Evolutionary conservation across 2,329 filamentous ascomycete species (phyloP).

Genomic region (Fusarium sp.): DNA sequence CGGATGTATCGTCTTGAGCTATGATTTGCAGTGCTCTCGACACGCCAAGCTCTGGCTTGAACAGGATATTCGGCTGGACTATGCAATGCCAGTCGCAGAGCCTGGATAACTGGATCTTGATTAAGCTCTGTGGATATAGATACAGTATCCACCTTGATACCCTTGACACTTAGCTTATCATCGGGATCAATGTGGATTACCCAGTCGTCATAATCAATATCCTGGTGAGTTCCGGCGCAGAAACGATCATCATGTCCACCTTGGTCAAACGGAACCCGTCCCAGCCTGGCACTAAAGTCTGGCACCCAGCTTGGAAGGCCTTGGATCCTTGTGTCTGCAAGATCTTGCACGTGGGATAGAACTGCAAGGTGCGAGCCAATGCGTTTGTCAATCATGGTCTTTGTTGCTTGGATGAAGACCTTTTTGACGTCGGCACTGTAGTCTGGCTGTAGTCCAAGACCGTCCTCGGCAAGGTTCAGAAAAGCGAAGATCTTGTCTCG

Average conservation of each 20-base stretch:
- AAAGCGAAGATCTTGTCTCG: not conserved
- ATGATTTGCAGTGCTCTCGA: not conserved
- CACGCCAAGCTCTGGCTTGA: not conserved
- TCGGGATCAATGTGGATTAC: not conserved
- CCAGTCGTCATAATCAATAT: not conserved
- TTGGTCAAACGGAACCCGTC: not conserved
- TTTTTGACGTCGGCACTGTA: not conserved
- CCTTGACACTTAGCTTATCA: not conserved
- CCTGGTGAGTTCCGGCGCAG: not conserved
- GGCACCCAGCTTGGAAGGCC: not conserved
- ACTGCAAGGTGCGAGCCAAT: not conserved
- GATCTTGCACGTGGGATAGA: not conserved
- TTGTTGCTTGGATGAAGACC: not conserved
- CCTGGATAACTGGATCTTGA: not conserved
- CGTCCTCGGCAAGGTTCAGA: not conserved
- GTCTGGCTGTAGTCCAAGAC: not conserved
- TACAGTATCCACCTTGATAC: not conserved
- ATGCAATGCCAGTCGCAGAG: not conserved
- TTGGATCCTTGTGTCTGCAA: not conserved
- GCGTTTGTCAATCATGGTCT: not conserved
- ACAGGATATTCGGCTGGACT: not conserved
- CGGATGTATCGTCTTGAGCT: not conserved
- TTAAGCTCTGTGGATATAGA: not conserved
- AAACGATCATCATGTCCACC: not conserved
- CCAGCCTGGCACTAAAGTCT: not conserved